Evolutionary conservation across 176 grass and related monocot species (phyloP), one percentile per base, ranked within the genome.

Genomic region (Pharus latifolius): DNA sequence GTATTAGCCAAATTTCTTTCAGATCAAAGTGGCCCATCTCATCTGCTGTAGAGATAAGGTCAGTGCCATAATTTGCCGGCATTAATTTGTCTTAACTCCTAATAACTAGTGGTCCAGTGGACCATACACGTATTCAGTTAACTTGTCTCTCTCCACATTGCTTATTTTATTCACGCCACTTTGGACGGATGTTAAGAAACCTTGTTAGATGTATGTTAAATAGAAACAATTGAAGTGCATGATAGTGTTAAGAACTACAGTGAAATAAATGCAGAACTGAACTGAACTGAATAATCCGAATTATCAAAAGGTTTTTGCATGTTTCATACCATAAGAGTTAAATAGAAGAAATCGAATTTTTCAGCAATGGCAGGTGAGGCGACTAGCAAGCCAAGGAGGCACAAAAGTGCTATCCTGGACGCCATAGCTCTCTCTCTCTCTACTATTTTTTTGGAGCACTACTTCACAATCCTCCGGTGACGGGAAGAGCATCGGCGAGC

Each of bases 251-350:
- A 15, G 33, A 34, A 10, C 33, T 33, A 18, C 29, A 59, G 33
- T 4, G 15, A n/a, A 7, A 28, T n/a, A 32, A 32, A 32, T 10
- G 10, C 55, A 32, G 30, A 56, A 3, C 14, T 0, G 53, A 17
- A 56, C n/a, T n/a, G n/a, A n/a, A n/a, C n/a, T n/a, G n/a, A n/a
- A n/a, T n/a, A n/a, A n/a, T n/a, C n/a, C n/a, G n/a, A n/a, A n/a
- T n/a, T n/a, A n/a, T n/a, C n/a, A n/a, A n/a, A n/a, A n/a, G n/a
- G 13, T 18, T 13, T 27, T 41, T 59, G 5, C 9, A 10, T 33
- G 20, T 22, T n/a, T 38, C 65, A 56, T 84, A 84, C 81, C 81
- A 78, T 50, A 12, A 84, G 28, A 33, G 8, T 69, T 49, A 65
- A 48, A 31, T 84, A 78, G 74, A 72, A 84, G 67, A 72, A 43